Evolutionary conservation across 257 asterid genomes (phyloP).

Genomic region (Schizonepeta tenuifolia): DNA sequence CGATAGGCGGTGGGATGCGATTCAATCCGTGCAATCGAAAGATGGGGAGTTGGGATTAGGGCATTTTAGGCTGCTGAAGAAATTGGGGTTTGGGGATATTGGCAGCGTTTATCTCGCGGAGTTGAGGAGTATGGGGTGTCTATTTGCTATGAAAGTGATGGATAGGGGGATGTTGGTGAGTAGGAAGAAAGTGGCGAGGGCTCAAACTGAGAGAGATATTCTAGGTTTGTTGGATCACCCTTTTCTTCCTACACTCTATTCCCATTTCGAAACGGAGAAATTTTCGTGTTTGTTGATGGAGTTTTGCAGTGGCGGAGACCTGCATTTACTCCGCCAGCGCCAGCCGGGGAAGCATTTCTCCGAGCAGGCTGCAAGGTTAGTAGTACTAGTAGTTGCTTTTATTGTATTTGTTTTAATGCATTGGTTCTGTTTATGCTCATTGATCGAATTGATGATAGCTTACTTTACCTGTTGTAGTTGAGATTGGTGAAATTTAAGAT

Average conservation of each 20-base stretch:
- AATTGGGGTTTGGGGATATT: constrained; percentile 91
- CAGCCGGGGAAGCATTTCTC: constrained; percentile 78
- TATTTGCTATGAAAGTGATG: constrained; percentile 91
- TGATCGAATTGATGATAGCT: not conserved
- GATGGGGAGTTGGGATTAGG: constrained; percentile 77
- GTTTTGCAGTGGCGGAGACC: constrained; percentile 96
- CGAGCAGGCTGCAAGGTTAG: constrained; percentile 90
- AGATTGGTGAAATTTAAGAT: not conserved
- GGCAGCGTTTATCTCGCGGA: constrained; percentile 92
- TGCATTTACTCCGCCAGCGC: constrained; percentile 88
- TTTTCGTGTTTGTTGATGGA: constrained; percentile 91
- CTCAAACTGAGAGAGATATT: constrained; percentile 88
- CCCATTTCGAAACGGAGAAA: constrained; percentile 83
- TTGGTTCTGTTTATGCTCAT: not conserved
- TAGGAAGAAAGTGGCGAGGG: constrained; percentile 77
- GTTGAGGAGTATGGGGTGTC: constrained; percentile 66
- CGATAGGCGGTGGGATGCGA: constrained; percentile 80
- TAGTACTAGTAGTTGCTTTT: not conserved
- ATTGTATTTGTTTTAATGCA: not conserved
- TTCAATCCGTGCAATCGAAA: constrained; percentile 49
- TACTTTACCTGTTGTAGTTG: not conserved
- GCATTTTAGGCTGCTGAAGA: constrained; percentile 78
- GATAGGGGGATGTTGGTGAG: constrained; percentile 82
- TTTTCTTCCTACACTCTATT: constrained; percentile 83
- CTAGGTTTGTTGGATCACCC: constrained; percentile 85